phyloP scores from a whole-genome alignment of 2,329 filamentous ascomycete species.

The Tolypocladium inflatum region DNA sequence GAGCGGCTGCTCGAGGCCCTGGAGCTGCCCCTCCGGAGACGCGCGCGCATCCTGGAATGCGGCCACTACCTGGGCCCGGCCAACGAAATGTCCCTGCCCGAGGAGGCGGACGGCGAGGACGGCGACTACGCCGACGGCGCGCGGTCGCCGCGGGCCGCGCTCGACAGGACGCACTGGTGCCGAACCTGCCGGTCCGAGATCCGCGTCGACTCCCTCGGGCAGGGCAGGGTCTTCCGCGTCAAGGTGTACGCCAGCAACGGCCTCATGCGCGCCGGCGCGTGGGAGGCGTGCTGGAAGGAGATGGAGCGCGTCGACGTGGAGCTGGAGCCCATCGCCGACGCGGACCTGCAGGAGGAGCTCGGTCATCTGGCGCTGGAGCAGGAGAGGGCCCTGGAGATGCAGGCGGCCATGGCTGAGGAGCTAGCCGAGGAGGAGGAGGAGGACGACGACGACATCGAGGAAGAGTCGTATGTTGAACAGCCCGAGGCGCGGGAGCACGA shows the following conservation, averaged over 20 bases:
- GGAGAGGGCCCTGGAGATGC: slow-evolving; percentile 26
- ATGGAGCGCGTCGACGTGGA: slow-evolving; percentile 99
- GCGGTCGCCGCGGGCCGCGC: slow-evolving; percentile 11
- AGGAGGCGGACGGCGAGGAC: slow-evolving; percentile 38
- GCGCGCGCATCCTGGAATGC: slow-evolving; percentile 64
- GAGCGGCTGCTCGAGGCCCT: slow-evolving; percentile 67
- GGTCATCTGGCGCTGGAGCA: slow-evolving; percentile 41
- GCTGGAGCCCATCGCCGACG: slow-evolving; percentile 63
- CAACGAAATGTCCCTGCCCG: slow-evolving; percentile 33
- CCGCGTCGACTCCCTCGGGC: slow-evolving; percentile 41
- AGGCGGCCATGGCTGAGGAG: slow-evolving; percentile 15
- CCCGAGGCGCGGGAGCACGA: slow-evolving; percentile 1
- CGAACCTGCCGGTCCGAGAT: slow-evolving; percentile 46
- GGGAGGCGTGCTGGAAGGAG: slow-evolving; percentile 89
- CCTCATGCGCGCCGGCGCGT: slow-evolving; percentile 82
- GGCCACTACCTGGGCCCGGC: slow-evolving; percentile 64
- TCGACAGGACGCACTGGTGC: slow-evolving; percentile 43
- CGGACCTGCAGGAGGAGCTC: slow-evolving; percentile 48
- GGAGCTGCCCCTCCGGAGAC: slow-evolving; percentile 53
- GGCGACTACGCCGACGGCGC: slow-evolving; percentile 29
- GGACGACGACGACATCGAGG: slow-evolving; percentile 1
- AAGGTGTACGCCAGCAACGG: slow-evolving; percentile 94
- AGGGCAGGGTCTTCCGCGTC: slow-evolving; percentile 58
- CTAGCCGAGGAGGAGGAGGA: slow-evolving; percentile 14
- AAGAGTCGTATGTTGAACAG: slow-evolving; percentile 4